These are phyloP conservation scores for Daldinia grandis DNA, from an alignment of 495 filamentous ascomycete genomes.

Conservation along the genomic window DNA sequence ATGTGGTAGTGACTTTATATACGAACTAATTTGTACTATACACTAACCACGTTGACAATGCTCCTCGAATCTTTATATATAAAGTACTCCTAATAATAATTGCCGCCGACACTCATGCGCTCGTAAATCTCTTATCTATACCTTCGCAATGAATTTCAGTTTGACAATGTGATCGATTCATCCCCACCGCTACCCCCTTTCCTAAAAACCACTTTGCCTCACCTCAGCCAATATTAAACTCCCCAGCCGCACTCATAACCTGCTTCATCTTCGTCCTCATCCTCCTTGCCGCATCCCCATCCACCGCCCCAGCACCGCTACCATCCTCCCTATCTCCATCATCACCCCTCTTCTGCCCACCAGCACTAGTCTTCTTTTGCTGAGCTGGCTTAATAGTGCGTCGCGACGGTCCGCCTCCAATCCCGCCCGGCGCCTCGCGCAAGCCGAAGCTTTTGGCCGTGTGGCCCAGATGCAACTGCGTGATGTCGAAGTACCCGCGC, in stretches of 20 bases:
- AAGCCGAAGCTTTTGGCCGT: constrained; percentile 91
- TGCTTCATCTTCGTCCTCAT: constrained; percentile 85
- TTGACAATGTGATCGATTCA: neutral
- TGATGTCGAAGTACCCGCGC: constrained; percentile 85
- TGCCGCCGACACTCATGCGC: neutral
- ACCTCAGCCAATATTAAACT: constrained; percentile 85
- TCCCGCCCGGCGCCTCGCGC: constrained; percentile 85
- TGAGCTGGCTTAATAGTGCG: constrained; percentile 44
- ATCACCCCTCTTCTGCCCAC: constrained; percentile 34
- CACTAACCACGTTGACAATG: neutral
- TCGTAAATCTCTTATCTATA: constrained; percentile 21
- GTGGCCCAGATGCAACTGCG: constrained; percentile 88
- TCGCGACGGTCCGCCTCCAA: constrained; percentile 60
- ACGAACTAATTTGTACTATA: neutral
- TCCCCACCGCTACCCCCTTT: neutral
- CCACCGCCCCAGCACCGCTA: constrained; percentile 55
- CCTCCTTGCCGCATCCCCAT: constrained; percentile 71
- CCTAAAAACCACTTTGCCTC: too few relatives aligned
- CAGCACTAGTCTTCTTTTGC: constrained; percentile 31
- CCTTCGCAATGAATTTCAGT: neutral
- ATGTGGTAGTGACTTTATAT: neutral
- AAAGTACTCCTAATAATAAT: neutral
- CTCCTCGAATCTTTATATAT: neutral
- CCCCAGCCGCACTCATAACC: constrained; percentile 75
- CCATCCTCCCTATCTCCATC: constrained; percentile 27